Percentiles rank a stretch among this genome's conserved stretches.
These are phyloP conservation scores for Sporisorium graminicola DNA, from an alignment of 1,284 basidiomycete species.

Conservation along the genomic window DNA sequence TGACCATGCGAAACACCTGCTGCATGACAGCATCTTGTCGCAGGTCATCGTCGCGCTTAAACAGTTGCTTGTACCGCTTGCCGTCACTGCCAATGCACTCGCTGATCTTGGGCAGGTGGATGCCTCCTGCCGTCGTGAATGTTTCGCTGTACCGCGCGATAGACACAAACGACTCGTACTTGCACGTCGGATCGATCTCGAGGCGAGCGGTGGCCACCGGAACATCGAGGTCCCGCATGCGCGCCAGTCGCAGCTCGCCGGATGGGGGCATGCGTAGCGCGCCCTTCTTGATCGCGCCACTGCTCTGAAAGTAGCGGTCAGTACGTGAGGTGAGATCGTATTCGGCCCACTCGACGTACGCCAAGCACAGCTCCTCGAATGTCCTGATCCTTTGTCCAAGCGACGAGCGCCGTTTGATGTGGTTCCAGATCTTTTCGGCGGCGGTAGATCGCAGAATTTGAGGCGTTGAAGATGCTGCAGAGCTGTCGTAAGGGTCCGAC, in stretches of 20 bases:
- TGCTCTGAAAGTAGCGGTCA: conserved; percentile 36
- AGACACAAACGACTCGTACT: conserved; percentile 74
- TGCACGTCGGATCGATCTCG: conserved; percentile 78
- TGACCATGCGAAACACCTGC: conserved; percentile 93
- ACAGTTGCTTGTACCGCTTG: conserved; percentile 83
- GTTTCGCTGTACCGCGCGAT: conserved; percentile 73
- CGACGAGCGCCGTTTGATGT: conserved; percentile 73
- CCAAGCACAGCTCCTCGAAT: conserved; percentile 79
- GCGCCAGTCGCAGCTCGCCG: conserved; percentile 34
- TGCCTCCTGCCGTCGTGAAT: conserved; percentile 82
- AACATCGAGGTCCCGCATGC: conserved; percentile 45
- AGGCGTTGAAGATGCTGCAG: conserved; percentile 19
- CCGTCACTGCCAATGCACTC: conserved; percentile 81
- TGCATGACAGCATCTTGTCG: conserved; percentile 99
- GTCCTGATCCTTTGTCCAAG: conserved; percentile 73
- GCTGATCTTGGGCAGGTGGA: conserved; percentile 86
- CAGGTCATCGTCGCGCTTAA: conserved; percentile 90
- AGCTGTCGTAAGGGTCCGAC: not conserved
- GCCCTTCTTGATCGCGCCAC: conserved; percentile 46
- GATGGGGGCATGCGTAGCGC: conserved; percentile 39
- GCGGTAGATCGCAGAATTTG: conserved; percentile 74
- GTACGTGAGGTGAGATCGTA: conserved; percentile 72
- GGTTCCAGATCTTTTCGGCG: conserved; percentile 78
- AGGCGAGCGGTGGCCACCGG: conserved; percentile 84
- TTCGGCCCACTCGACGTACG: conserved; percentile 85